These are phyloP conservation scores for Phaffomyces opuntiae DNA, from an alignment of 805 yeast species.

Conservation along the genomic window DNA sequence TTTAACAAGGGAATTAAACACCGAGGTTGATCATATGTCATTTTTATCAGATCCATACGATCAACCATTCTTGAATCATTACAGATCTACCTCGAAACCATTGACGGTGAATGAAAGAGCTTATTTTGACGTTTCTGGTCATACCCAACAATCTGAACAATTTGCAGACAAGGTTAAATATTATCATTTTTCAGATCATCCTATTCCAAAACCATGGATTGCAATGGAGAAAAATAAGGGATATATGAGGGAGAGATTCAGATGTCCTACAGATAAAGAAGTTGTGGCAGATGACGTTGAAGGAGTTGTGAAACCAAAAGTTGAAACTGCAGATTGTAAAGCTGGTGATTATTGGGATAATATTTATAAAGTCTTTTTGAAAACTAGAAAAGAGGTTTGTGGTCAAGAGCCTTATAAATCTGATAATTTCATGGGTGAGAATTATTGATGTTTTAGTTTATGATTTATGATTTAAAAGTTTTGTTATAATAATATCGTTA, in stretches of 20 bases:
- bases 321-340: slow-evolving; percentile 12
- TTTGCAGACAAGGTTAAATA: slow-evolving; percentile 31
- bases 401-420: neutral
- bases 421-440: neutral
- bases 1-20: slow-evolving; percentile 41
- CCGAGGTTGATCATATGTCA: slow-evolving; percentile 29
- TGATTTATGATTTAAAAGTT: neutral
- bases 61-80: slow-evolving; percentile 18
- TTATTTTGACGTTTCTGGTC: slow-evolving; percentile 10
- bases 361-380: slow-evolving; percentile 8
- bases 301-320: neutral
- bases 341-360: slow-evolving; percentile 19
- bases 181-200: slow-evolving; percentile 60
- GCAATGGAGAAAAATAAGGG: slow-evolving; percentile 4
- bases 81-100: slow-evolving; percentile 8
- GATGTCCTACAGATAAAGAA: slow-evolving; percentile 14
- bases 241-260: slow-evolving; percentile 12
- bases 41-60: slow-evolving; percentile 38
- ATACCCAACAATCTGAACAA: slow-evolving; percentile 10
- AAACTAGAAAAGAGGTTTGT: slow-evolving; percentile 13
- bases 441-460: too few relatives aligned
- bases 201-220: slow-evolving; percentile 62
- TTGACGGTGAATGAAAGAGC: slow-evolving; percentile 7
- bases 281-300: neutral
- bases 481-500: too few relatives aligned